Evolutionary conservation across 2,329 filamentous ascomycete genomes (phyloP), one percentile per base, ranked within the genome.

Genomic region (Penicillium thymicola): DNA sequence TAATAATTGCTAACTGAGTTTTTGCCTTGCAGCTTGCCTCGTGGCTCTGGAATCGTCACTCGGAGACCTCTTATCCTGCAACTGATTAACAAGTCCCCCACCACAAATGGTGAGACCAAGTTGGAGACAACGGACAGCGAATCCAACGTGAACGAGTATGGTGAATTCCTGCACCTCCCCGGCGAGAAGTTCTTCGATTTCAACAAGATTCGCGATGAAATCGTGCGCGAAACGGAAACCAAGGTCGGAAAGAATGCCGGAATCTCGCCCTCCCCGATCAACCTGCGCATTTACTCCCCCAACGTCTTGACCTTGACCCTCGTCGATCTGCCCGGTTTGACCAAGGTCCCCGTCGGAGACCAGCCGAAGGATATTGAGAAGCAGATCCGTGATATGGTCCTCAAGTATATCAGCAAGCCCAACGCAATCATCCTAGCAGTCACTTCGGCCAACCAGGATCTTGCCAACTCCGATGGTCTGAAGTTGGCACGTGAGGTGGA

Each of bases 181-280:
- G 94, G 92, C 67, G 90, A 97, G 78, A 97, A 97, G 78, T 97
- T 96, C 81, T 87, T 87, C 78, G 94, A 99, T 79, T 99, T 99
- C 81, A 90, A 92, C 81, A 96, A 97, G 82, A 96, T 99, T 70
- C 86, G 94, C 68, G 94, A 97, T 57, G 94, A 99, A 80, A 99
- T 99, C 73, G 89, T 93, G 65, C 88, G 90, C 69, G 94, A 99
- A 80, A 99, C 94, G 42, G 92, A 97, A 71, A 87, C 89, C 67
- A 97, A 99, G 81, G 96, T 96, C 65, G 94, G 94, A 64, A 88
- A 88, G 74, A 99, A 99, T 81, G 90, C 89, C 49, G 94, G 93
- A 76, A 99, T 99, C 77, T 97, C 93, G 45, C 90, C 94, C 25
- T 89, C 90, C 32, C 94, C 94, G 49, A 99, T 99, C 82, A 97